Conservation (phyloP, 345 rosid genomes). For the Syzygium grande region DNA sequence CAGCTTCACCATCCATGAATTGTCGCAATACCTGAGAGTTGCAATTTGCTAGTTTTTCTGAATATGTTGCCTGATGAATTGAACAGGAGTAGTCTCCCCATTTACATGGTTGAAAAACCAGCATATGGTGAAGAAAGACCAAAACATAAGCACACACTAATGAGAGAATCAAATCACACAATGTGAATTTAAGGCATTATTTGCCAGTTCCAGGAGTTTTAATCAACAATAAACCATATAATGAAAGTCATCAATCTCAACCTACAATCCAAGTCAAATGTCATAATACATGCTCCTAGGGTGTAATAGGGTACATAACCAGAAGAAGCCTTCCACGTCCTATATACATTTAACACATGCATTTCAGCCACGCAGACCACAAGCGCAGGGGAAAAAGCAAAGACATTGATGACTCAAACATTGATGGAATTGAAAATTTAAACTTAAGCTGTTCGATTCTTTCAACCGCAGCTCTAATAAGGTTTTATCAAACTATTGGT, state of each 20-base stretch:
- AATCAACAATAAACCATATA: neutral
- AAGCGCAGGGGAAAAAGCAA: neutral
- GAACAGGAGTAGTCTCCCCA: neutral
- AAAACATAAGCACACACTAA: neutral
- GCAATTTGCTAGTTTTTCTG: neutral
- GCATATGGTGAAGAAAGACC: neutral
- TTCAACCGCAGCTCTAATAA: neutral
- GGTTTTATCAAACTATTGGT: neutral
- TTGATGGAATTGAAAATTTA: no score
- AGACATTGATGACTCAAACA: no score
- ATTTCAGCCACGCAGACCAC: neutral
- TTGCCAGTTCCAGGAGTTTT: neutral
- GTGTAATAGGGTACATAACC: neutral
- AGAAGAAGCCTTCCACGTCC: neutral
- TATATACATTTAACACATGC: fast-evolving
- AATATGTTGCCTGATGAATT: neutral
- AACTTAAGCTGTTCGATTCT: neutral
- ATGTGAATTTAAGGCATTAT: fast-evolving
- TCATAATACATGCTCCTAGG: neutral
- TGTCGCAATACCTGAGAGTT: fast-evolving
- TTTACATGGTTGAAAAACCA: neutral
- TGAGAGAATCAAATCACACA: neutral
- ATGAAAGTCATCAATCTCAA: neutral
- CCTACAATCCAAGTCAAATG: neutral
- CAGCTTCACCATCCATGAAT: neutral